Evolutionary conservation across 148 eudicot genomes (phyloP), one percentile per base, ranked within the genome.

Genomic region (Silene uniflora): DNA sequence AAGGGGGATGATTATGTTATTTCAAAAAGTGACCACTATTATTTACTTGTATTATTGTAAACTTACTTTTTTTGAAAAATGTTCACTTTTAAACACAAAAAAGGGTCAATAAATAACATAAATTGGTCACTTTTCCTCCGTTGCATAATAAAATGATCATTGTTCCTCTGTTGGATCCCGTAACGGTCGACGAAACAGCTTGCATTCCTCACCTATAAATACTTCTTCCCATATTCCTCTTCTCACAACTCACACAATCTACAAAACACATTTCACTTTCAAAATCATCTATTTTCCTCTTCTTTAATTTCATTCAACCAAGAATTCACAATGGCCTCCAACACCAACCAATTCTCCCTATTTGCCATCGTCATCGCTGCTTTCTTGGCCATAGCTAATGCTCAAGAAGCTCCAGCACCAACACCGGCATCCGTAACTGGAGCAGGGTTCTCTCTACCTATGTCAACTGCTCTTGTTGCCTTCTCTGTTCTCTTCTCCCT

Each of bases 361-460:
- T 58, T 69, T 61, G 19, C 39, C 23, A 23, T 76, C 8, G 65
- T 76, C 16, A 5, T 52, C 56, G 17, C 67, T 0, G 66, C 78
- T 1, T 6, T 76, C 22, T 5, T 76, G 2, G 73, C 69, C 1
- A 13, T 56, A 10, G 46, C 69, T 0, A 64, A 49, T 25, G 77
- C 69, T 17, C 69, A 74, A 74, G 77, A 24, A 23, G 47, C 77
- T 3, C 77, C 70, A 3, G 32, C 77, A n/a, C 16, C 5, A 18
- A 18, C 68, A 27, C 70, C 79, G 2, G 67, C 69, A 2, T 2
- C 68, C 7, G 67, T 21, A 0, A 61, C 76, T 4, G 80, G 74
- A 22, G 69, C 74, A 0, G 79, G 79, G 24, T 77, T 69, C 18
- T 59, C 79, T 1, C 59, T 77, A 12, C 74, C 74, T 60, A 10